Conservation (phyloP, 441 rosid species). For the Cnidoscolus chayamansa region DNA sequence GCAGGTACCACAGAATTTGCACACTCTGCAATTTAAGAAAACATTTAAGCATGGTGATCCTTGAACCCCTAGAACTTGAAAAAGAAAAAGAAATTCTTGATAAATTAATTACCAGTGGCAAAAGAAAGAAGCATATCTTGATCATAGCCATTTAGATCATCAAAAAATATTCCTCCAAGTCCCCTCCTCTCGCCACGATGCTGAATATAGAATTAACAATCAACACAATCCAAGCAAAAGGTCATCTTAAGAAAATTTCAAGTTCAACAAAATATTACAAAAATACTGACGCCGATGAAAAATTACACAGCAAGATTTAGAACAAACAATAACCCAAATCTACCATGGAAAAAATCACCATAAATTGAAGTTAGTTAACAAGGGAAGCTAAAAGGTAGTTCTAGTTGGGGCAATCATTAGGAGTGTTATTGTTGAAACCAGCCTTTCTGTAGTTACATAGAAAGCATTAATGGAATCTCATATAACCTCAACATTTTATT, state of each 20-base stretch:
- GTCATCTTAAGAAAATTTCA: background rate
- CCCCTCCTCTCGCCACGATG: conserved; percentile 93
- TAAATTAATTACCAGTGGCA: conserved; percentile 66
- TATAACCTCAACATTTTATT: background rate
- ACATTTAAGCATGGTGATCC: background rate
- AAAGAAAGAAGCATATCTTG: conserved; percentile 94
- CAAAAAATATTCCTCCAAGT: conserved; percentile 96
- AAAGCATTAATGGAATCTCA: background rate
- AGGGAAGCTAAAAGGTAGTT: background rate
- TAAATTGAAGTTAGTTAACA: background rate
- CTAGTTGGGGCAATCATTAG: background rate
- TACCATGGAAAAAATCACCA: background rate
- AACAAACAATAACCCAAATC: background rate
- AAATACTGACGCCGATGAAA: conserved; percentile 1
- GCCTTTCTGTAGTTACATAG: background rate
- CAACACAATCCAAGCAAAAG: conserved; percentile 12
- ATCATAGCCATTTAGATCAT: conserved; percentile 84
- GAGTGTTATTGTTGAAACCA: background rate
- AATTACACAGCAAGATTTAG: background rate
- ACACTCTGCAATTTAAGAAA: conserved; percentile 56
- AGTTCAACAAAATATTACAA: background rate
- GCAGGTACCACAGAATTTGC: conserved; percentile 90
- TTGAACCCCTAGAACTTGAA: background rate
- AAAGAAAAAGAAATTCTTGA: no score
- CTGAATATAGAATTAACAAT: conserved; percentile 40